Percentiles rank a stretch among this genome's conserved stretches.
Conservation (phyloP, 2,329 filamentous ascomycete species). For the Exophiala bonariae region DNA sequence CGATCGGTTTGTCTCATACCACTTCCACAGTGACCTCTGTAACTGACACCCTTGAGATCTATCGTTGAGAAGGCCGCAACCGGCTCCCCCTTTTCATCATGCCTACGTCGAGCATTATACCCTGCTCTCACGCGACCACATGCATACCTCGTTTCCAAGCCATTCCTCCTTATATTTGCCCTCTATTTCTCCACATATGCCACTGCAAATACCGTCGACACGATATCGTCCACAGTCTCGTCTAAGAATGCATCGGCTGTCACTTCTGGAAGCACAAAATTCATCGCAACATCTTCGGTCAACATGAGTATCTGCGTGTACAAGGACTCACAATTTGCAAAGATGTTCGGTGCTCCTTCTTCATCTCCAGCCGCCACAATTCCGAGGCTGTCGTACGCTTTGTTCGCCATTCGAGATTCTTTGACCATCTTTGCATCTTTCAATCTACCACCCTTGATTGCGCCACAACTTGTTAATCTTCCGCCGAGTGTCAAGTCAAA, state of each 20-base stretch:
- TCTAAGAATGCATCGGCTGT: constrained; percentile 60
- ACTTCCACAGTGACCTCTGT: neutral
- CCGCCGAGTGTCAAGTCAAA: constrained; percentile 49
- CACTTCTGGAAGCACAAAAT: constrained; percentile 76
- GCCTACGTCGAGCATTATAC: constrained; percentile 40
- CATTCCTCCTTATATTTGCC: constrained; percentile 51
- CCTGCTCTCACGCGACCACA: constrained; percentile 42
- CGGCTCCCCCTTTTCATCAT: constrained; percentile 39
- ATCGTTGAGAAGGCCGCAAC: constrained; percentile 52
- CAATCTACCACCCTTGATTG: constrained; percentile 80
- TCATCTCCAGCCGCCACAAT: constrained; percentile 45
- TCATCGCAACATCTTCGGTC: constrained; percentile 73
- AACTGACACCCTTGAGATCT: constrained; percentile 36
- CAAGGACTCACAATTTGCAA: constrained; percentile 83
- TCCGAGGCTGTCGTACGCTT: constrained; percentile 66
- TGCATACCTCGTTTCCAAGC: constrained; percentile 47
- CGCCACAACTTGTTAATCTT: constrained; percentile 66
- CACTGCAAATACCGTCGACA: constrained; percentile 85
- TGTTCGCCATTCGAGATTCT: constrained; percentile 78
- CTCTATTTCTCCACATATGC: constrained; percentile 89
- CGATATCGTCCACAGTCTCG: constrained; percentile 64
- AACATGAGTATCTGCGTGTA: constrained; percentile 80
- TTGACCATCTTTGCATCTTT: constrained; percentile 88
- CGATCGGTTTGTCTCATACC: constrained; percentile 62
- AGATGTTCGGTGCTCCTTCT: constrained; percentile 59